A percentile compares a stretch with the other conserved stretches of the same genome.
Conservation (phyloP, 257 asterid species). For the Catharanthus roseus region DNA sequence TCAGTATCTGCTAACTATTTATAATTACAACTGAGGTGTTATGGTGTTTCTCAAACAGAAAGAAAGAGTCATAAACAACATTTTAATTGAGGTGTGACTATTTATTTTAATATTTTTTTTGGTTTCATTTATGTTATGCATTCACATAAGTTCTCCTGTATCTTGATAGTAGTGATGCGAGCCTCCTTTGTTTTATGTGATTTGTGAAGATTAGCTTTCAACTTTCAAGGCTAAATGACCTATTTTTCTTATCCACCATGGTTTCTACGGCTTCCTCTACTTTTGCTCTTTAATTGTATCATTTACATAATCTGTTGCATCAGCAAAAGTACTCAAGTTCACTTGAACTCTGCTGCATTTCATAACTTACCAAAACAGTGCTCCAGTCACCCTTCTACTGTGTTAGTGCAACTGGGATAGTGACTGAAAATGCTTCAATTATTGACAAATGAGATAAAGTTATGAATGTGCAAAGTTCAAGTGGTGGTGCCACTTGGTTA, state of each 20-base stretch:
- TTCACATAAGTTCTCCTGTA: neutral
- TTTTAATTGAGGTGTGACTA: neutral
- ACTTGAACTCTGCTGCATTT: neutral
- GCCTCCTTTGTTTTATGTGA: neutral
- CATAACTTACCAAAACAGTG: neutral
- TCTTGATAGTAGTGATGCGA: too few relatives aligned
- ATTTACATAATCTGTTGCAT: too few relatives aligned
- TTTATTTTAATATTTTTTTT: neutral
- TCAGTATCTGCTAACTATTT: neutral
- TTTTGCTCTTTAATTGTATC: neutral
- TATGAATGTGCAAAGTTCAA: neutral
- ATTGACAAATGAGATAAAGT: neutral
- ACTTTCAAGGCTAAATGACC: neutral
- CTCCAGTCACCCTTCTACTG: neutral
- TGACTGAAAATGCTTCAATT: neutral
- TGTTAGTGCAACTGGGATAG: neutral
- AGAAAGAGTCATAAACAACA: neutral
- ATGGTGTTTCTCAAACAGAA: too few relatives aligned
- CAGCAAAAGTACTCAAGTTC: too few relatives aligned
- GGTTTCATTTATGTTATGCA: too few relatives aligned
- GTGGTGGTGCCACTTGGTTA: neutral
- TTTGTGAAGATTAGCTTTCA: neutral
- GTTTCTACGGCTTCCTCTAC: neutral
- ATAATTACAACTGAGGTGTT: neutral
- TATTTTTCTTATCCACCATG: neutral